Evolutionary conservation across 768 basidiomycete species (phyloP).

Genomic region (Boletus insuetus): DNA sequence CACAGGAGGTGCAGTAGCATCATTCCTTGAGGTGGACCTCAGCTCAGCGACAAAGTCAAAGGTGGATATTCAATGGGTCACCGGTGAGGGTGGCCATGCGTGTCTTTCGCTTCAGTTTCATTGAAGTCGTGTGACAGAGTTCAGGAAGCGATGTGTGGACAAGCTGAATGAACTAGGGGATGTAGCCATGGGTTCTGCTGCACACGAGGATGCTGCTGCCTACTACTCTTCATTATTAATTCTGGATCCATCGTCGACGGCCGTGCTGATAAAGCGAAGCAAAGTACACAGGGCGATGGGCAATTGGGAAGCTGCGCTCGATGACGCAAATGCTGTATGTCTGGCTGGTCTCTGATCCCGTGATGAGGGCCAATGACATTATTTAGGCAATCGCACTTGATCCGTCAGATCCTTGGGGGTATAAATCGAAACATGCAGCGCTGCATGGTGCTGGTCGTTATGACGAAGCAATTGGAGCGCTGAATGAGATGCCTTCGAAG

Average conservation of each 20-base stretch:
- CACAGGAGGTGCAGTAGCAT: background rate
- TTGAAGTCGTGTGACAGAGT: slow-evolving; percentile 1
- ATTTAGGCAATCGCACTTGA: slow-evolving; percentile 13
- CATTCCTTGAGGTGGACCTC: background rate
- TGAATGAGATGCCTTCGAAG: slow-evolving; percentile 2
- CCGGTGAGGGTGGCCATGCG: background rate
- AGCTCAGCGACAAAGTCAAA: background rate
- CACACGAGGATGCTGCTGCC: slow-evolving; percentile 6
- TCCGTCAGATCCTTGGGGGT: slow-evolving; percentile 3
- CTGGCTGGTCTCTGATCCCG: background rate
- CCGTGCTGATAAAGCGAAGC: slow-evolving; percentile 12
- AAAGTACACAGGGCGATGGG: background rate
- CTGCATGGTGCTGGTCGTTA: slow-evolving; percentile 13
- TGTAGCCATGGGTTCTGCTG: background rate
- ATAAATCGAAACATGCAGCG: slow-evolving; percentile 12
- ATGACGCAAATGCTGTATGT: slow-evolving; percentile 13
- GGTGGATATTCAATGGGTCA: slow-evolving; percentile 5
- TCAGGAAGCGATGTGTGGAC: slow-evolving; percentile 5
- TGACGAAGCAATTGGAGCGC: slow-evolving; percentile 16
- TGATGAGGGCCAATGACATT: background rate
- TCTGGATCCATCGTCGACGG: background rate
- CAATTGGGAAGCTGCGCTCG: slow-evolving; percentile 1
- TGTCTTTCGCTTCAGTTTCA: background rate
- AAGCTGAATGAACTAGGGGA: slow-evolving; percentile 10
- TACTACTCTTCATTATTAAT: slow-evolving; percentile 8